A percentile compares a stretch with the other conserved stretches of the same genome.
phyloP scores from a whole-genome alignment of 23 red algal species.

The Gracilariopsis chorda region DNA sequence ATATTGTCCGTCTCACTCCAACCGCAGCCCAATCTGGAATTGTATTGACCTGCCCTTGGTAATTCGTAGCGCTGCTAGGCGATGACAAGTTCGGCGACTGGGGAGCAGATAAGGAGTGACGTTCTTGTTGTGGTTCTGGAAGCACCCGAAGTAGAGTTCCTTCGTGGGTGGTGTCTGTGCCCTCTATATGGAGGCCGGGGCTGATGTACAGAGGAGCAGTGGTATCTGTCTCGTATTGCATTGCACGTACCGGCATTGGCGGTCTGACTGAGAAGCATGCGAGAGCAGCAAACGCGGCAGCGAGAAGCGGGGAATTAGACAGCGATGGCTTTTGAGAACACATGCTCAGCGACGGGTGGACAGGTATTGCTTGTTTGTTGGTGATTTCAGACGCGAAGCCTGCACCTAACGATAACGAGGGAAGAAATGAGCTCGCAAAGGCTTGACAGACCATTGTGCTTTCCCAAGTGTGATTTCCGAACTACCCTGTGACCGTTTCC shows the following conservation, averaged over 20 bases:
- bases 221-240: not conserved
- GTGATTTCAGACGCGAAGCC: no score
- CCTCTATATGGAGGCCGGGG: not conserved
- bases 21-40: not conserved
- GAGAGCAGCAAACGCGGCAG: slow-evolving; percentile 6
- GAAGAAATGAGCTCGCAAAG: slow-evolving; percentile 7
- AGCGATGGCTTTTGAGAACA: not conserved
- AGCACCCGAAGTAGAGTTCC: not conserved
- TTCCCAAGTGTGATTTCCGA: no score
- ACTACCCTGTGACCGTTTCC: no score
- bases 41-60: not conserved
- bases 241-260: not conserved
- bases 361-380: not conserved
- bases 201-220: not conserved
- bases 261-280: not conserved
- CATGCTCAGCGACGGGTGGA: not conserved
- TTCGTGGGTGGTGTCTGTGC: not conserved
- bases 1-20: not conserved
- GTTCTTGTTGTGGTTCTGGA: no score
- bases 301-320: not conserved
- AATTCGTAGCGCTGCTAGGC: not conserved
- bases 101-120: no score
- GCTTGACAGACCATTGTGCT: slow-evolving; percentile 1
- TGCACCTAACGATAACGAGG: no score
- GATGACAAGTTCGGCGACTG: no score